phyloP scores from a whole-genome alignment of 2,329 filamentous ascomycete species.

The Hypoxylon sp. region DNA sequence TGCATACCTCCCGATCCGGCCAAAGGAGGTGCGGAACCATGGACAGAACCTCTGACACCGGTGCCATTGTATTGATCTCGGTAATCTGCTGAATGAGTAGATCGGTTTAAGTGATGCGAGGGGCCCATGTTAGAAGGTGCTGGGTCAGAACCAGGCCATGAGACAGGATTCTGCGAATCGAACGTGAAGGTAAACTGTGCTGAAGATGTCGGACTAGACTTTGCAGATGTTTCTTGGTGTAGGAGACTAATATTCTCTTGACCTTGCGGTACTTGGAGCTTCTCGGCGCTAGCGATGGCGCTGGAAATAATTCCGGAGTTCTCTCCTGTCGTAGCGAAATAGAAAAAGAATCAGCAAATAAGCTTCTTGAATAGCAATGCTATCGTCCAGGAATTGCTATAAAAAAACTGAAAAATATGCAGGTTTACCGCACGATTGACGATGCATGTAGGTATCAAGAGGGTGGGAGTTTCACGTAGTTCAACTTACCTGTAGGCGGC shows the following conservation, averaged over 20 bases:
- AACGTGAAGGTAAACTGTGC: slow-evolving; percentile 98
- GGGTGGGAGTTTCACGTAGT: background rate
- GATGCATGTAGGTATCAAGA: too few species aligned
- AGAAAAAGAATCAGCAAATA: slow-evolving; percentile 40
- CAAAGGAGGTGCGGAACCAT: slow-evolving; percentile 38
- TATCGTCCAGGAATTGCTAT: slow-evolving; percentile 1
- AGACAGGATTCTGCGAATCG: slow-evolving; percentile 87
- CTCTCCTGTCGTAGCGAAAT: slow-evolving; percentile 58
- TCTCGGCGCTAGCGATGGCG: slow-evolving; percentile 90
- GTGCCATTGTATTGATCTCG: slow-evolving; percentile 38
- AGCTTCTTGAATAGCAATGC: slow-evolving; percentile 22
- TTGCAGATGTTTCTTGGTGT: slow-evolving; percentile 75
- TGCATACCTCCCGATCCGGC: slow-evolving; percentile 39
- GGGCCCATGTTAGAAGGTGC: slow-evolving; percentile 54
- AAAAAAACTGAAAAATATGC: slow-evolving; percentile 20
- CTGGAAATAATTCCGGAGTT: slow-evolving; percentile 86
- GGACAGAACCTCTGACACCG: slow-evolving; percentile 37
- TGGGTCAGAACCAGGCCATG: slow-evolving; percentile 75
- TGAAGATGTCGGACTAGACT: slow-evolving; percentile 74
- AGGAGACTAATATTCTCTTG: slow-evolving; percentile 86
- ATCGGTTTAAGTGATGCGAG: slow-evolving; percentile 46
- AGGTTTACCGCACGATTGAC: background rate
- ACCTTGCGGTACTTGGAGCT: slow-evolving; percentile 72
- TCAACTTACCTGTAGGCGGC: slow-evolving; percentile 62
- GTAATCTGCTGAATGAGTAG: slow-evolving; percentile 37